Conservation (phyloP, 331 rosid species). For the Telfairia occidentalis region DNA sequence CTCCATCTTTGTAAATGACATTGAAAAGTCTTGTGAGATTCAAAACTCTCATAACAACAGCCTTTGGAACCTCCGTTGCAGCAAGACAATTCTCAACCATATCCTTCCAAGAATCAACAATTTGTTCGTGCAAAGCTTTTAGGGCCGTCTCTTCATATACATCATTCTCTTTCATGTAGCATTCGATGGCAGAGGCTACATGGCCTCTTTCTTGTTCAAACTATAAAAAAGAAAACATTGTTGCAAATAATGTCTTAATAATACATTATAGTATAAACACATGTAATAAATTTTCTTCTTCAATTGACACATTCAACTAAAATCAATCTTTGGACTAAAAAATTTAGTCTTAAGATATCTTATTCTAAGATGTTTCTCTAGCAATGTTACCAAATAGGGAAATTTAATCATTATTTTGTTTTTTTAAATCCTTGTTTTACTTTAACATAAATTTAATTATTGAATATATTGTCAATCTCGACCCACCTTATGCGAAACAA, state of each 20-base stretch:
- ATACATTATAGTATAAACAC: too few species aligned
- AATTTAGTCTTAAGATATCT: too few species aligned
- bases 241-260: too few species aligned
- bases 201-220: constrained; percentile 32
- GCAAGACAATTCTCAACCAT: background rate
- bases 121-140: background rate
- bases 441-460: background rate
- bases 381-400: too few species aligned
- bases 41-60: background rate
- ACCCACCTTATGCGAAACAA: constrained; percentile 14
- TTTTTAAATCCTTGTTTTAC: too few species aligned
- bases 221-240: background rate
- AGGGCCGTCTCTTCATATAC: constrained; percentile 14
- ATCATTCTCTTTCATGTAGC: constrained; percentile 29
- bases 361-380: too few species aligned
- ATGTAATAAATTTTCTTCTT: too few species aligned
- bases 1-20: constrained; percentile 6
- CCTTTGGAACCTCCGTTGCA: background rate
- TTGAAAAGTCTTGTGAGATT: background rate
- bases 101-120: constrained; percentile 3
- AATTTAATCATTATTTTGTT: too few species aligned
- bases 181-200: constrained; percentile 28
- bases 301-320: too few species aligned
- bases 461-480: background rate
- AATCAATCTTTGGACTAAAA: too few species aligned